Conservation (phyloP, 257 asterid species). For the Solanum chiquidenum region DNA sequence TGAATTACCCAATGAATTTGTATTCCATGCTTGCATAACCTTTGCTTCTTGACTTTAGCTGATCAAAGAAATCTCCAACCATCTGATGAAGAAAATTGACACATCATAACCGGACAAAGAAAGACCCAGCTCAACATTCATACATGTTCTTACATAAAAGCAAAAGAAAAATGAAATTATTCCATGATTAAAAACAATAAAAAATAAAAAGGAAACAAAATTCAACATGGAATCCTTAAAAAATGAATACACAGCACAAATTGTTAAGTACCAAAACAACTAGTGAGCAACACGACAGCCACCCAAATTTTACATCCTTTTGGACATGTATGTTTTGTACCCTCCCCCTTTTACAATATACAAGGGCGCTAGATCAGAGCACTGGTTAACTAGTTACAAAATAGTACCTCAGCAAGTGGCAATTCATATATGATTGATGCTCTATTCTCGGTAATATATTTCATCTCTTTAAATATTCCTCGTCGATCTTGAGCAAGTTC, state of each 20-base stretch:
- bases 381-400: conserved; percentile 8
- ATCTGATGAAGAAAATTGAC: conserved; percentile 46
- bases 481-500: conserved; percentile 98
- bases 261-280: neutral
- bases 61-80: conserved; percentile 99
- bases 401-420: conserved; percentile 91
- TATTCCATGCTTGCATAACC: conserved; percentile 99
- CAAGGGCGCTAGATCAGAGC: neutral
- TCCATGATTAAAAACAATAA: neutral
- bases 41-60: conserved; percentile 93
- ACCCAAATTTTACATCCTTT: neutral
- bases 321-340: neutral
- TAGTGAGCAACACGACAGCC: neutral
- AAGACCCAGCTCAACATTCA: neutral
- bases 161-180: neutral
- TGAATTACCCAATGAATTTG: conserved; percentile 68
- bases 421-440: conserved; percentile 69
- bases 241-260: neutral
- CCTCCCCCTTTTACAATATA: neutral
- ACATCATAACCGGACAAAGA: neutral
- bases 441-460: conserved; percentile 76
- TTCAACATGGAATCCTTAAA: neutral
- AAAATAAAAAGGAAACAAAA: neutral
- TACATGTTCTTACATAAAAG: neutral
- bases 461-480: conserved; percentile 90